Evolutionary conservation across 73 alveolate species (phyloP).

Genomic region (Stentor coeruleus): DNA sequence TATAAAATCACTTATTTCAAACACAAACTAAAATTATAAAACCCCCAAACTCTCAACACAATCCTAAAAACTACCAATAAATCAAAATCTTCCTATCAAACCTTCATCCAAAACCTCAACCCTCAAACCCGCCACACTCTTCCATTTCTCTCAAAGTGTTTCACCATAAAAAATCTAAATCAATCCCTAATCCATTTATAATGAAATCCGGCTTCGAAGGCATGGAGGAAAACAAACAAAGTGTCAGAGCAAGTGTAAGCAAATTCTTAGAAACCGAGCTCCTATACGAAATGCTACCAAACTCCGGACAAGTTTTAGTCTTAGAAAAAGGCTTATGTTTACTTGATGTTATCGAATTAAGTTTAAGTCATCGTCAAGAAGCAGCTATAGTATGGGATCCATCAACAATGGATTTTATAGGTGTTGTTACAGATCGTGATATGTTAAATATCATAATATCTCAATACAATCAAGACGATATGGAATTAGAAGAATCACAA

Average conservation of each 20-base stretch:
- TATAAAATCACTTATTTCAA: no score
- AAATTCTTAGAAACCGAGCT: not conserved
- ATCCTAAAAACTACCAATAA: no score
- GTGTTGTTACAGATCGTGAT: constrained; percentile 22
- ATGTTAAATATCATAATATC: constrained; percentile 6
- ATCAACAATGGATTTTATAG: not conserved
- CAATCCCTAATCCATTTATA: not conserved
- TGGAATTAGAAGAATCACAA: constrained; percentile 20
- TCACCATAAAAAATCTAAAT: not conserved
- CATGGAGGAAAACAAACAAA: constrained; percentile 21
- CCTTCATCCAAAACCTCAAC: no score
- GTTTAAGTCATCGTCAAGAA: constrained; percentile 23
- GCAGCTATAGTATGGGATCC: constrained; percentile 19
- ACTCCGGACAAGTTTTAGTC: constrained; percentile 17
- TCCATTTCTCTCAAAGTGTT: not conserved
- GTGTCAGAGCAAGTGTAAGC: not conserved
- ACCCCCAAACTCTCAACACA: no score
- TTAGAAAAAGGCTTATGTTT: constrained; percentile 17
- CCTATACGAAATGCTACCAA: constrained; percentile 19
- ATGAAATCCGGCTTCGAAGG: not conserved
- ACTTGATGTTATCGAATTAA: constrained; percentile 15
- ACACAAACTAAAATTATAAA: no score
- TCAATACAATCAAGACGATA: constrained; percentile 24
- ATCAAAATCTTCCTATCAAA: no score
- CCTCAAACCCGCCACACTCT: no score